A percentile compares a stretch with the other conserved stretches of the same genome.
These are phyloP conservation scores for Saturnispora hagleri DNA, from an alignment of 805 yeast species.

Conservation along the genomic window DNA sequence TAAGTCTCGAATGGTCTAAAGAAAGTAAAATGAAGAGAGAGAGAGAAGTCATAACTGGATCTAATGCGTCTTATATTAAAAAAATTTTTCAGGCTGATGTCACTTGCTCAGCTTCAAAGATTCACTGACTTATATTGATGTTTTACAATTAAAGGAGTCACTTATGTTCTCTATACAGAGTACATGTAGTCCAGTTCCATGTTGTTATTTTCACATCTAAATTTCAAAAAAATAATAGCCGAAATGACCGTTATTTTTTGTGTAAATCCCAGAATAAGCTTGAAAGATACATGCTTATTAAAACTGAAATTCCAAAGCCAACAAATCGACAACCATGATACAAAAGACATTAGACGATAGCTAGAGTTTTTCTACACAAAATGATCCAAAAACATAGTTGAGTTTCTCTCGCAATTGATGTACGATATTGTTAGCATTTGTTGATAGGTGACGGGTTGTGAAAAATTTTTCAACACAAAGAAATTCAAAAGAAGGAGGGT, in stretches of 20 bases:
- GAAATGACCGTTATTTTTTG: background rate
- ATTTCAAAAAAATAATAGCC: background rate
- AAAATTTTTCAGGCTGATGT: conserved; percentile 4
- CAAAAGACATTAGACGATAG: background rate
- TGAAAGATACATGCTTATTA: background rate
- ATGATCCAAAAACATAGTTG: background rate
- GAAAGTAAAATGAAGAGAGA: conserved; percentile 1
- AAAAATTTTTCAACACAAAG: background rate
- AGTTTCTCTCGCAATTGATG: background rate
- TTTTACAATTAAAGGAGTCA: too few relatives aligned
- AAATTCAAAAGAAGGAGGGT: background rate
- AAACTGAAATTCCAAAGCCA: too few relatives aligned
- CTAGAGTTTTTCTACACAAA: background rate
- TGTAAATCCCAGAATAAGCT: background rate
- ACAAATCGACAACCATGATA: background rate
- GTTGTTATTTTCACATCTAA: too few relatives aligned
- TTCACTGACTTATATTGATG: background rate
- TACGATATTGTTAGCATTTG: too few relatives aligned
- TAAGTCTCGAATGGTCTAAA: conserved; percentile 9
- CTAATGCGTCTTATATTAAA: conserved; percentile 1
- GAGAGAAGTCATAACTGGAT: conserved; percentile 2
- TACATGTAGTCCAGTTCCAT: too few relatives aligned
- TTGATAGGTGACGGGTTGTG: background rate
- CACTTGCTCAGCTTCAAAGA: conserved; percentile 5
- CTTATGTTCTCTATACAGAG: too few relatives aligned